phyloP scores from a whole-genome alignment of 805 yeast species.

The Cyberlindnera mycetangii region DNA sequence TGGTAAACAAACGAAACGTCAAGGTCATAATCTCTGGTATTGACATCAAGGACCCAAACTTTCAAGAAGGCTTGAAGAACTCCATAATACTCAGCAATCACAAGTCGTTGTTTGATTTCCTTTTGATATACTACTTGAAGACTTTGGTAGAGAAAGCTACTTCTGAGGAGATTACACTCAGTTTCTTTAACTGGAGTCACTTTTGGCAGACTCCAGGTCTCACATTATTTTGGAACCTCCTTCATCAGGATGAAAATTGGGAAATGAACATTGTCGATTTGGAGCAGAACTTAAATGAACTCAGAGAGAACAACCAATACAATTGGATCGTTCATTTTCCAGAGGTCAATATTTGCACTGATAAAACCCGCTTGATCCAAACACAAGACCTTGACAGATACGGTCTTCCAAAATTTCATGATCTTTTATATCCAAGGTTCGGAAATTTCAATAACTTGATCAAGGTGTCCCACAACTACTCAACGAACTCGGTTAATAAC shows the following conservation, averaged over 20 bases:
- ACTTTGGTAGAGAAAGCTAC: conserved; percentile 27
- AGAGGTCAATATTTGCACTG: conserved; percentile 71
- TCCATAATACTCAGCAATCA: conserved; percentile 54
- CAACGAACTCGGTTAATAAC: conserved; percentile 11
- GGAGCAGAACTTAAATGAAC: conserved; percentile 33
- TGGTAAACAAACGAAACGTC: conserved; percentile 25
- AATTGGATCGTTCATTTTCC: conserved; percentile 79
- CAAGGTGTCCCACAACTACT: conserved; percentile 10
- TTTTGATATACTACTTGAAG: conserved; percentile 42
- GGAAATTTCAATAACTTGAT: conserved; percentile 52
- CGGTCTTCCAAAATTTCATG: conserved; percentile 56
- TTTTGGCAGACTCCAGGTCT: conserved; percentile 61
- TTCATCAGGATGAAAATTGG: conserved; percentile 71
- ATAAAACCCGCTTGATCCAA: conserved; percentile 46
- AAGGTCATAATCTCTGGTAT: conserved; percentile 28
- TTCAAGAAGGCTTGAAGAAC: conserved; percentile 28
- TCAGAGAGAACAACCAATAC: conserved; percentile 31
- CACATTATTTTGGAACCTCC: conserved; percentile 42
- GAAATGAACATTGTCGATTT: conserved; percentile 34
- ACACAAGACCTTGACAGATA: conserved; percentile 50
- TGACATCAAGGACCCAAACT: conserved; percentile 23
- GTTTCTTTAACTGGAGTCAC: conserved; percentile 68
- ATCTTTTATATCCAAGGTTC: conserved; percentile 78
- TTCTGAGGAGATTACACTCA: conserved; percentile 30
- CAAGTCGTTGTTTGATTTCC: conserved; percentile 62